Conservation (phyloP, 225 moss, liverwort and hornwort species). For the Straminergon stramineum region DNA sequence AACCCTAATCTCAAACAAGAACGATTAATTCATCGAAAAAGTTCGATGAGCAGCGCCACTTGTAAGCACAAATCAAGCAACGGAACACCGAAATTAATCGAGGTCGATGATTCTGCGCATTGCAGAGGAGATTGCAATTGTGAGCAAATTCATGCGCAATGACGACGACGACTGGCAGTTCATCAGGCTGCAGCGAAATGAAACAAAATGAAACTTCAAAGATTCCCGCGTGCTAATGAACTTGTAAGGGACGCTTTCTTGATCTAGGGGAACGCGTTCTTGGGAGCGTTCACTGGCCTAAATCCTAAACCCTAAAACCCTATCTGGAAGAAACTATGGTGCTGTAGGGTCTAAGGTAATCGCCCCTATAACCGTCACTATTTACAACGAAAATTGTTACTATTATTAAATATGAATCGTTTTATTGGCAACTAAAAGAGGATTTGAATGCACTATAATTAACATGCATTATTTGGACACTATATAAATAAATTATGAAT, state of each 20-base stretch:
- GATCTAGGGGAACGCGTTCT: neutral
- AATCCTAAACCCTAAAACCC: neutral
- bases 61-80: neutral
- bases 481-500: neutral
- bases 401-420: too few species aligned
- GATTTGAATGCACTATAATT: neutral
- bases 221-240: neutral
- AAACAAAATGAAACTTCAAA: neutral
- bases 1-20: neutral
- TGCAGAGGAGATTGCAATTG: neutral
- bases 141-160: neutral
- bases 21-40: neutral
- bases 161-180: neutral
- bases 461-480: neutral
- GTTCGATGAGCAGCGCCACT: neutral
- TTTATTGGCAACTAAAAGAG: neutral
- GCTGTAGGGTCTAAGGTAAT: neutral
- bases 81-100: neutral
- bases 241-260: neutral
- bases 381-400: neutral
- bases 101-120: neutral
- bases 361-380: neutral
- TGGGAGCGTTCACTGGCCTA: neutral
- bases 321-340: neutral
- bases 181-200: neutral